phyloP scores from a whole-genome alignment of 768 basidiomycete genomes.

The Clitopilus passeckerianus region DNA sequence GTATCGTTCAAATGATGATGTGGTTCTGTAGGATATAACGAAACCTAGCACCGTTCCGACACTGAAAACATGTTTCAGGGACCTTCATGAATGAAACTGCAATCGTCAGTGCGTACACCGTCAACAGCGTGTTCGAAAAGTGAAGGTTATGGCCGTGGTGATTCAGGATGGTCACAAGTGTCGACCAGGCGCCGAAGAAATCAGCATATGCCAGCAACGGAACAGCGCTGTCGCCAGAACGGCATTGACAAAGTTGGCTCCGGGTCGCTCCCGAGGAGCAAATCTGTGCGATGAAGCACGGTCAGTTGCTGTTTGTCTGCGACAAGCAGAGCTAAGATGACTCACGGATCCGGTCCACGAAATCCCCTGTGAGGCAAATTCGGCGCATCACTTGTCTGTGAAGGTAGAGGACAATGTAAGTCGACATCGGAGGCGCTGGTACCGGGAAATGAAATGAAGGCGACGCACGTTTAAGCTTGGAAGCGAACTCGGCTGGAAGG shows the following conservation, averaged over 20 bases:
- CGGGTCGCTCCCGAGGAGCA: constrained; percentile 30
- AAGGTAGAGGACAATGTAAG: not conserved
- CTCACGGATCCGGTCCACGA: constrained; percentile 35
- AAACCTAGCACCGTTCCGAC: constrained; percentile 70
- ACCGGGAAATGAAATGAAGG: not conserved
- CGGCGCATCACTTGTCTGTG: not conserved
- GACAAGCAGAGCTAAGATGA: not conserved
- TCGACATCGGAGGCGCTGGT: not conserved
- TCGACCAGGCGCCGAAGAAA: constrained; percentile 62
- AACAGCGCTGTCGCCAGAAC: constrained; percentile 41
- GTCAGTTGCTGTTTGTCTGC: not conserved
- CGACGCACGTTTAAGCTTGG: not conserved
- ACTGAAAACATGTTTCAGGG: constrained; percentile 10
- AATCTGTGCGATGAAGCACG: constrained; percentile 19
- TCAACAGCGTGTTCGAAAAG: constrained; percentile 54
- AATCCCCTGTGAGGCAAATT: constrained; percentile 23
- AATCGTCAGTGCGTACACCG: constrained; percentile 46
- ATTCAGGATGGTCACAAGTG: constrained; percentile 50
- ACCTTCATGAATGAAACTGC: constrained; percentile 5
- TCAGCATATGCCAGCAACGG: constrained; percentile 63
- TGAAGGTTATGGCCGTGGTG: constrained; percentile 33
- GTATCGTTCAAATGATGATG: constrained; percentile 71
- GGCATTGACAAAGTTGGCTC: constrained; percentile 32
- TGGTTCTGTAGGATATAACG: constrained; percentile 67
- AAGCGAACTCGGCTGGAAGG: not conserved